Evolutionary conservation across 306 rosid genomes (phyloP).

Genomic region (Sophora flavescens): DNA sequence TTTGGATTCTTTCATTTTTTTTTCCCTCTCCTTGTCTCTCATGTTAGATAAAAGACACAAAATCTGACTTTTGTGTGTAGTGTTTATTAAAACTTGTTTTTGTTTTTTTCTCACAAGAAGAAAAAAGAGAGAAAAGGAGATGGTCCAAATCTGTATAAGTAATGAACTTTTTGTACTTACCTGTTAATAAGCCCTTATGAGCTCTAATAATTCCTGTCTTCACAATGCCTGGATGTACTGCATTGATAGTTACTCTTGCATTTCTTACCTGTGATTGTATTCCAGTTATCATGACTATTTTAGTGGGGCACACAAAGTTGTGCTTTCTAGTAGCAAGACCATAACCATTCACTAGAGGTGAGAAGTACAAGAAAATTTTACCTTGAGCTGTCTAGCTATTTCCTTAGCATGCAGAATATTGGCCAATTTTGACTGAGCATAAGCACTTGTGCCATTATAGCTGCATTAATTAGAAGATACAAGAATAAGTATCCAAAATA

Average conservation of each 20-base stretch:
- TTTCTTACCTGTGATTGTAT: slow-evolving; percentile 68
- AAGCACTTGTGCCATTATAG: slow-evolving; percentile 89
- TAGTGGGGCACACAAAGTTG: not conserved
- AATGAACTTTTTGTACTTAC: slow-evolving; percentile 29
- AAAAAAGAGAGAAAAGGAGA: too few relatives aligned
- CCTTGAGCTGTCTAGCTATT: slow-evolving; percentile 83
- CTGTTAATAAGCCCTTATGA: slow-evolving; percentile 80
- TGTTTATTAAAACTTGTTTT: too few relatives aligned
- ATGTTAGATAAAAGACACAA: too few relatives aligned
- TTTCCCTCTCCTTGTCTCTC: too few relatives aligned
- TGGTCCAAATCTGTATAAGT: not conserved
- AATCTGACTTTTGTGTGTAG: too few relatives aligned
- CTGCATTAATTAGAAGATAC: slow-evolving; percentile 53
- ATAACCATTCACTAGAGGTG: slow-evolving; percentile 6
- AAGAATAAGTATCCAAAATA: slow-evolving; percentile 31
- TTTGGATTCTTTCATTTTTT: too few relatives aligned
- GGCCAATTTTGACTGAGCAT: slow-evolving; percentile 90
- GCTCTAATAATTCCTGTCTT: slow-evolving; percentile 92
- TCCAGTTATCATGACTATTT: slow-evolving; percentile 1
- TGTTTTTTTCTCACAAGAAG: too few relatives aligned
- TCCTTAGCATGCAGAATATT: slow-evolving; percentile 89
- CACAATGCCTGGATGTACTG: slow-evolving; percentile 92
- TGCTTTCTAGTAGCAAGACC: slow-evolving; percentile 20
- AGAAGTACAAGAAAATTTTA: slow-evolving; percentile 30
- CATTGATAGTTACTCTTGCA: slow-evolving; percentile 85